Evolutionary conservation across 306 rosid genomes (phyloP).

Genomic region (Canavalia ensiformis): DNA sequence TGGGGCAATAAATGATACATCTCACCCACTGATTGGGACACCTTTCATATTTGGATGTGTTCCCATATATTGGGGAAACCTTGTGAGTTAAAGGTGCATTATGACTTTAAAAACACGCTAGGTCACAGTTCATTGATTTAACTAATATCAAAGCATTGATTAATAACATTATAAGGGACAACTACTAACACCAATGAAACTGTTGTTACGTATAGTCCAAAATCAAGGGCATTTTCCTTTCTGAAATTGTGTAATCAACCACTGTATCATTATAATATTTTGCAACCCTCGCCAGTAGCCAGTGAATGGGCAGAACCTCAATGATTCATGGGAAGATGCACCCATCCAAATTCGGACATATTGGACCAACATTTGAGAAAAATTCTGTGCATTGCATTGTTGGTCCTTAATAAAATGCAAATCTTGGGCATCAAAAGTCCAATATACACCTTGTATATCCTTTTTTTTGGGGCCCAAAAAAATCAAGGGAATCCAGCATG

Average conservation of each 20-base stretch:
- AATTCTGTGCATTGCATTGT: neutral
- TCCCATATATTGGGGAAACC: slow-evolving; percentile 1
- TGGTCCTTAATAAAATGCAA: neutral
- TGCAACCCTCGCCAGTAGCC: too few relatives aligned
- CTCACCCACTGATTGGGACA: slow-evolving; percentile 24
- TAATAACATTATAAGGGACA: neutral
- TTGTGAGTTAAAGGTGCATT: neutral
- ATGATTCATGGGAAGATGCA: too few relatives aligned
- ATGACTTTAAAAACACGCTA: slow-evolving; percentile 12
- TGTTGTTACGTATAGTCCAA: neutral
- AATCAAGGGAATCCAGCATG: neutral
- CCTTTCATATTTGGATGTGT: neutral
- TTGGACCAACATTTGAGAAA: neutral
- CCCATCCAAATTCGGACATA: neutral
- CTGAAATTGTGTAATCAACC: neutral
- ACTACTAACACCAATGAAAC: neutral
- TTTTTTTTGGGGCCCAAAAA: neutral
- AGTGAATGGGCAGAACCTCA: too few relatives aligned
- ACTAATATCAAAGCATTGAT: neutral
- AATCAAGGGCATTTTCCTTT: neutral
- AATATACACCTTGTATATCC: neutral
- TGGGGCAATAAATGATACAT: neutral
- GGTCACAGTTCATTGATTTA: neutral
- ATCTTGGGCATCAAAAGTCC: neutral
- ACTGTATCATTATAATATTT: too few relatives aligned